phyloP scores from a whole-genome alignment of 2,329 filamentous ascomycete species.

The Sporothrix schenckii region DNA sequence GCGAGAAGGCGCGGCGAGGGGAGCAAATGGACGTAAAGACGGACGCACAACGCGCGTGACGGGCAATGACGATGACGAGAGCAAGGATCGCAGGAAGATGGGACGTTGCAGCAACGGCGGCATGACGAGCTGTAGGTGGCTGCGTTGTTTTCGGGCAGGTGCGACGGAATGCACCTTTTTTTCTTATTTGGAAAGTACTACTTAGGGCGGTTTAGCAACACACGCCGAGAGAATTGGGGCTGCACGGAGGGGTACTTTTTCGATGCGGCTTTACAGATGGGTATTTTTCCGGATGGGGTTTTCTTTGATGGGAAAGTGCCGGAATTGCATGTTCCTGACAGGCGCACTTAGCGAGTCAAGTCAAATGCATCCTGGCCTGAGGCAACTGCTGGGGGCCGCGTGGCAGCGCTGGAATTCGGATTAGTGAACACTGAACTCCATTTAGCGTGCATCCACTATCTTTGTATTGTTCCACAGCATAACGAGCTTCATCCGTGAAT shows the following conservation, averaged over 20 bases:
- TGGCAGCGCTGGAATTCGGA: not conserved
- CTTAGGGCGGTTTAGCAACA: too few relatives aligned
- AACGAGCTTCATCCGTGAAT: too few relatives aligned
- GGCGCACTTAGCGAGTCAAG: not conserved
- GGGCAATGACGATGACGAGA: not conserved
- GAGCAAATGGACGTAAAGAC: not conserved
- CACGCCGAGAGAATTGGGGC: not conserved
- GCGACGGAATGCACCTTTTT: not conserved
- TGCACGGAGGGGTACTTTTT: not conserved
- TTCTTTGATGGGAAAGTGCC: not conserved
- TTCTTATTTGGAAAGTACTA: not conserved
- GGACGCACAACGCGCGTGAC: not conserved
- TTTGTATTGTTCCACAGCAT: too few relatives aligned
- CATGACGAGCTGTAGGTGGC: constrained; percentile 5
- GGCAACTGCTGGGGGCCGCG: not conserved
- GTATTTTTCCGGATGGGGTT: too few relatives aligned
- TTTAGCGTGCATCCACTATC: not conserved
- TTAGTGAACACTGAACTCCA: too few relatives aligned
- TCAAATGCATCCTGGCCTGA: constrained; percentile 6
- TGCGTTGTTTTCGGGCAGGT: not conserved
- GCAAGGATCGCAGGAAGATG: not conserved
- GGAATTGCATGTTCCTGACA: not conserved
- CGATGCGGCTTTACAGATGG: too few relatives aligned
- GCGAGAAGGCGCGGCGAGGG: not conserved
- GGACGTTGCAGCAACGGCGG: constrained; percentile 14